Percentiles rank a stretch among this genome's conserved stretches.
These are phyloP conservation scores for Biscutella auriculata DNA, from an alignment of 441 rosid genomes.

Conservation along the genomic window DNA sequence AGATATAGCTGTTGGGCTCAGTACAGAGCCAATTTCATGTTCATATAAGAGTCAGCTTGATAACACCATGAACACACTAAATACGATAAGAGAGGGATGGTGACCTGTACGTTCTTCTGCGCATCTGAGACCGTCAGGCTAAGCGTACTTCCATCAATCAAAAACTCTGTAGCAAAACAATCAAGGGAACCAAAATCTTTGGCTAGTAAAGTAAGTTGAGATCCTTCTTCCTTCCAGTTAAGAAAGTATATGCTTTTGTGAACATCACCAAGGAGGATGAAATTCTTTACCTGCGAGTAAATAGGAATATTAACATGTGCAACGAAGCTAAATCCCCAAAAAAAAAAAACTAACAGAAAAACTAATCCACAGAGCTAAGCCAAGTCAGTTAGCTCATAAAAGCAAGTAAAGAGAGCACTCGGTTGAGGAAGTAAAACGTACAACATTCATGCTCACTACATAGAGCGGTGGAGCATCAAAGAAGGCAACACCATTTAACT, in stretches of 20 bases:
- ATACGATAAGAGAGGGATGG: not conserved
- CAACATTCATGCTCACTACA: slow-evolving; percentile 94
- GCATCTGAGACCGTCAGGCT: slow-evolving; percentile 90
- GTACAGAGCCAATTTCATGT: not conserved
- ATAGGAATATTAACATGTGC: slow-evolving; percentile 2
- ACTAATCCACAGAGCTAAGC: slow-evolving; percentile 5
- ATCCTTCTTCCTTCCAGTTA: slow-evolving; percentile 96
- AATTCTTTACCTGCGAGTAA: slow-evolving; percentile 45
- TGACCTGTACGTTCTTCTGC: slow-evolving; percentile 89
- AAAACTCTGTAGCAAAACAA: slow-evolving; percentile 89
- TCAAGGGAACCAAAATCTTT: slow-evolving; percentile 95
- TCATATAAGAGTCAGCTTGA: not conserved
- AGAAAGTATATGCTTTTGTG: slow-evolving; percentile 94
- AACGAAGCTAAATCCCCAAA: not conserved
- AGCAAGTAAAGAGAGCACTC: slow-evolving; percentile 1
- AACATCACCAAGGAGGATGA: slow-evolving; percentile 60
- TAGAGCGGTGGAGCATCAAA: slow-evolving; percentile 90
- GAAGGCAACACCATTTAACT: slow-evolving; percentile 72
- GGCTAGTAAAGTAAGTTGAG: slow-evolving; percentile 86
- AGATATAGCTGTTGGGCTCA: not conserved
- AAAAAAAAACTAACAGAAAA: not conserved
- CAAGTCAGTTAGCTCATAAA: slow-evolving; percentile 7
- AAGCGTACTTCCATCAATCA: slow-evolving; percentile 93
- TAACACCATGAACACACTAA: not conserved
- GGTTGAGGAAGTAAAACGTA: slow-evolving; percentile 31